A percentile compares a stretch with the other conserved stretches of the same genome.
Evolutionary conservation across 208 protist genomes (phyloP).

Genomic region (Leishmania braziliensis): DNA sequence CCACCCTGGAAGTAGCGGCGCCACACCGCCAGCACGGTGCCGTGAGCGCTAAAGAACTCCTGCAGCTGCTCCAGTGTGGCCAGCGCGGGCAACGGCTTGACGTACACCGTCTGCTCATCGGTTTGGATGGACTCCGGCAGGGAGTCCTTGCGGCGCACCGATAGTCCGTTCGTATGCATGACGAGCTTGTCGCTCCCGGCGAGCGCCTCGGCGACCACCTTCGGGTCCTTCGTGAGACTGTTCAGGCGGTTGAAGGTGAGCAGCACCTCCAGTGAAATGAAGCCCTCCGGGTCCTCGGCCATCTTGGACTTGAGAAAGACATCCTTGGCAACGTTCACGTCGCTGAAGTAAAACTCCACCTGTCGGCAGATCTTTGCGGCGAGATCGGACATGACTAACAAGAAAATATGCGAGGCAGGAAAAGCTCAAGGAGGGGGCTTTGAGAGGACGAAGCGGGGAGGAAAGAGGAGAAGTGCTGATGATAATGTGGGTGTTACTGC

Average conservation of each 20-base stretch:
- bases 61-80: constrained; percentile 79
- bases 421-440: background rate
- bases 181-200: constrained; percentile 65
- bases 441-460: background rate
- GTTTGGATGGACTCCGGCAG: constrained; percentile 90
- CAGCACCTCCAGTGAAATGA: constrained; percentile 72
- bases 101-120: constrained; percentile 86
- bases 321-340: constrained; percentile 91
- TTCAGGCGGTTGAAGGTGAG: constrained; percentile 90
- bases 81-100: constrained; percentile 78
- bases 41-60: constrained; percentile 72
- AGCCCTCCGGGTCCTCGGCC: constrained; percentile 84
- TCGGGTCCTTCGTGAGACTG: constrained; percentile 68
- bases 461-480: background rate
- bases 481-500: background rate
- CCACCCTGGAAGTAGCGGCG: constrained; percentile 78
- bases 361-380: constrained; percentile 67
- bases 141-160: constrained; percentile 75
- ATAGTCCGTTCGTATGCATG: constrained; percentile 56
- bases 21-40: constrained; percentile 84
- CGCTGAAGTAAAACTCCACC: constrained; percentile 94
- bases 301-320: constrained; percentile 90
- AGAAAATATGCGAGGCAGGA: background rate
- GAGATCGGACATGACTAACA: constrained; percentile 31
- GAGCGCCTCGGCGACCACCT: constrained; percentile 68